Evolutionary conservation across 352 stramenopile genomes (phyloP).

Genomic region (Peronospora belbahrii): DNA sequence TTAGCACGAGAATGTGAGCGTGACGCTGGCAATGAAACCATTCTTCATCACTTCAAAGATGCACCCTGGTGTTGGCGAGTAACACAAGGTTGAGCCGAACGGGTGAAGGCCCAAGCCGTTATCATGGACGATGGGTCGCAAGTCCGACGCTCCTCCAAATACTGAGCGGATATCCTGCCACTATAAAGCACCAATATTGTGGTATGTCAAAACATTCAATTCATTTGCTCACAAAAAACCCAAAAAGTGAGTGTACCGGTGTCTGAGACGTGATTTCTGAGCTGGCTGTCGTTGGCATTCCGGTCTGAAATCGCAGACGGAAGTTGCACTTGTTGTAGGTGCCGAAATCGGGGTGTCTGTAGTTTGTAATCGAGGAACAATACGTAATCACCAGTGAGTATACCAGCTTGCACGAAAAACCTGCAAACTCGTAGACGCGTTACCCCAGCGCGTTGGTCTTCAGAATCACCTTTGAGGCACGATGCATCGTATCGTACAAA

Average conservation of each 20-base stretch:
- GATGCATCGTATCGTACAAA: slow-evolving; percentile 66
- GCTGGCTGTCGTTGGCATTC: slow-evolving; percentile 35
- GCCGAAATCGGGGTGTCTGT: slow-evolving; percentile 70
- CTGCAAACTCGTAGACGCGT: neutral
- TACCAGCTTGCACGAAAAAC: neutral
- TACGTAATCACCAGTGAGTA: neutral
- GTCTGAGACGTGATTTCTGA: slow-evolving; percentile 61
- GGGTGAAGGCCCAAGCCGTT: slow-evolving; percentile 67
- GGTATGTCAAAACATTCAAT: neutral
- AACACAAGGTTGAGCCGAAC: slow-evolving; percentile 75
- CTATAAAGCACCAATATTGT: slow-evolving; percentile 18
- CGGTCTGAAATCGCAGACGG: slow-evolving; percentile 45
- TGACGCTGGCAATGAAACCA: slow-evolving; percentile 66
- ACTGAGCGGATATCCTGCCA: slow-evolving; percentile 64
- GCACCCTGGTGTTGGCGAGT: slow-evolving; percentile 60
- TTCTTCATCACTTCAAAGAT: slow-evolving; percentile 84
- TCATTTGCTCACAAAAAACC: neutral
- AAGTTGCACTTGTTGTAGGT: slow-evolving; percentile 86
- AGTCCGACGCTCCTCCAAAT: slow-evolving; percentile 37
- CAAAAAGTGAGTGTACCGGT: slow-evolving; percentile 26
- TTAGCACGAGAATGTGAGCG: slow-evolving; percentile 29
- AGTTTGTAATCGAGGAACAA: slow-evolving; percentile 1
- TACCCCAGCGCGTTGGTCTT: slow-evolving; percentile 76
- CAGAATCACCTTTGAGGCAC: slow-evolving; percentile 66
- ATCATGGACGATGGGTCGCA: slow-evolving; percentile 69